Evolutionary conservation across 2,329 filamentous ascomycete species (phyloP).

Genomic region (Venturiaceae sp.): DNA sequence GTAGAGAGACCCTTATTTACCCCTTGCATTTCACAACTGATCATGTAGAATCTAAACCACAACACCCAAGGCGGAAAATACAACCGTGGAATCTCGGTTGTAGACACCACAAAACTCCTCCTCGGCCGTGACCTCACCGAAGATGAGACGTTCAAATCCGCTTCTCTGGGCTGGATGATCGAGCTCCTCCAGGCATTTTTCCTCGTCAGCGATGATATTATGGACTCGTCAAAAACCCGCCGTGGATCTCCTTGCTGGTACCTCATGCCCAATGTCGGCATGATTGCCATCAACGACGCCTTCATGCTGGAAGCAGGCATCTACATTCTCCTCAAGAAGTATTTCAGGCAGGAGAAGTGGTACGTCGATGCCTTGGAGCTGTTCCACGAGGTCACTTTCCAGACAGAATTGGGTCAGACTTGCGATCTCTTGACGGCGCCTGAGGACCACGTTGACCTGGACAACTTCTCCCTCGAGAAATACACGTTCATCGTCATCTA

Average conservation of each 20-base stretch:
- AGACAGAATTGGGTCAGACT: constrained; percentile 91
- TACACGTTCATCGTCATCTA: constrained; percentile 98
- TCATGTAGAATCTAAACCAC: constrained; percentile 60
- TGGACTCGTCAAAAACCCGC: constrained; percentile 92
- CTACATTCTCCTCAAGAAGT: constrained; percentile 85
- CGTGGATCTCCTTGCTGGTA: constrained; percentile 97
- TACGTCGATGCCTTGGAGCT: constrained; percentile 92
- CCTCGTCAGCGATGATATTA: constrained; percentile 96
- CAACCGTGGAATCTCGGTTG: constrained; percentile 96
- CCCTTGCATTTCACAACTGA: background rate
- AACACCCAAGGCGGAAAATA: constrained; percentile 94
- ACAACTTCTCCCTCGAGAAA: constrained; percentile 93
- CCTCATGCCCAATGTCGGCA: constrained; percentile 76
- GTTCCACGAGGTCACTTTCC: constrained; percentile 88
- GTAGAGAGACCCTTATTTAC: background rate
- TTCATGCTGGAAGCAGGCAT: constrained; percentile 91
- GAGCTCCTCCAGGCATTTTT: constrained; percentile 98
- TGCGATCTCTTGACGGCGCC: constrained; percentile 94
- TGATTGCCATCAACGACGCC: constrained; percentile 96
- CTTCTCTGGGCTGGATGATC: constrained; percentile 91
- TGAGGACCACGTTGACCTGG: constrained; percentile 83
- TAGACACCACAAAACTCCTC: constrained; percentile 79
- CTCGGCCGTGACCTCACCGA: constrained; percentile 61
- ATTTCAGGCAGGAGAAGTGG: constrained; percentile 76
- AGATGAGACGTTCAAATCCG: constrained; percentile 80